These are phyloP conservation scores for Metarhizium rileyi DNA, from an alignment of 2,329 filamentous ascomycete genomes.

Conservation along the genomic window DNA sequence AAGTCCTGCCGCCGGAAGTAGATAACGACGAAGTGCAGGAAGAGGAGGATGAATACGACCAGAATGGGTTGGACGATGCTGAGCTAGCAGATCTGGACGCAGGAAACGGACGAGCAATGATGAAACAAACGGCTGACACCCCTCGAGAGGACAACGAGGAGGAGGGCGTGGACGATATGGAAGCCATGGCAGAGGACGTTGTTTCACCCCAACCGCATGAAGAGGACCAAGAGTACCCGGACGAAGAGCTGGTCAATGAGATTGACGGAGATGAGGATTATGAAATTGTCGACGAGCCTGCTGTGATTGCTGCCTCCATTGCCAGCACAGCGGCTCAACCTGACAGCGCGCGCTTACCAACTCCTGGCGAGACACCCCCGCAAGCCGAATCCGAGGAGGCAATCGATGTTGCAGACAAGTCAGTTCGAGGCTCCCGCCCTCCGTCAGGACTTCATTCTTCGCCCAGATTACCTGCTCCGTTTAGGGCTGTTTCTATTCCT, in stretches of 20 bases:
- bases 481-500: not conserved
- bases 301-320: constrained; percentile 15
- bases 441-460: not conserved
- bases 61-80: not conserved
- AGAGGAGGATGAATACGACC: constrained; percentile 6
- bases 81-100: not conserved
- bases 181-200: not conserved
- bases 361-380: constrained; percentile 42
- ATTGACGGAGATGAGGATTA: constrained; percentile 7
- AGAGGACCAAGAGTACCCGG: not conserved
- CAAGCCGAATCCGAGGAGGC: constrained; percentile 18
- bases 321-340: constrained; percentile 24
- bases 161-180: not conserved
- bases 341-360: constrained; percentile 37
- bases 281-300: not conserved
- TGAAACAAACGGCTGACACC: not conserved
- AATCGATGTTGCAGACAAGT: constrained; percentile 13
- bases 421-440: constrained; percentile 2
- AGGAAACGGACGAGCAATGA: not conserved
- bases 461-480: not conserved
- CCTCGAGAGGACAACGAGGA: not conserved
- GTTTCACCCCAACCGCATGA: not conserved
- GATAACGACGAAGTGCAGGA: constrained; percentile 3
- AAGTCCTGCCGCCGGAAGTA: constrained; percentile 1
- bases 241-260: constrained; percentile 5